phyloP scores from a whole-genome alignment of 257 asterid species.

The Salvia hispanica region DNA sequence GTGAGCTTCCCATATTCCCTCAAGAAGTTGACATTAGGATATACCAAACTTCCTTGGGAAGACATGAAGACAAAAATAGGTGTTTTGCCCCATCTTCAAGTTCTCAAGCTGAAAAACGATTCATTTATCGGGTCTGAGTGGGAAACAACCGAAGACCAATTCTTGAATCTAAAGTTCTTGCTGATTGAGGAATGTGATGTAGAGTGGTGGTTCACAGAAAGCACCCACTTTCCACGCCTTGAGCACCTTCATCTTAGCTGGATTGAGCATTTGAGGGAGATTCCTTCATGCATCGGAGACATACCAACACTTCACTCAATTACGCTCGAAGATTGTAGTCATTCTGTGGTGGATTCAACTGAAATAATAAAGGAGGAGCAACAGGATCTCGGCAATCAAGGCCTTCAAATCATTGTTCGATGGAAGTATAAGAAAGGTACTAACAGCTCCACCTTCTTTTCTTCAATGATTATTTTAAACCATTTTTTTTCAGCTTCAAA shows the following conservation, averaged over 20 bases:
- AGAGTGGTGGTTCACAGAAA: not conserved
- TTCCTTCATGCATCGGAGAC: no score
- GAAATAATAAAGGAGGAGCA: not conserved
- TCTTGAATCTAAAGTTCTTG: not conserved
- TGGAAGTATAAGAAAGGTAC: no score
- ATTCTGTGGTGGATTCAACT: not conserved
- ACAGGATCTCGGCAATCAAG: not conserved
- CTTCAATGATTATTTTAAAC: no score
- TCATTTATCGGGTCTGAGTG: not conserved
- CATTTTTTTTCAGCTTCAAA: no score
- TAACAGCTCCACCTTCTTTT: no score
- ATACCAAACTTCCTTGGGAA: not conserved
- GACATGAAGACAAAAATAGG: not conserved
- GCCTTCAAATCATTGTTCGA: not conserved
- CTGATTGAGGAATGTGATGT: not conserved
- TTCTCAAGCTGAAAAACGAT: not conserved
- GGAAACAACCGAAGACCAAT: not conserved
- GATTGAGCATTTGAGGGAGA: no score
- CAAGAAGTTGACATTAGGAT: not conserved
- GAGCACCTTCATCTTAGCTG: not conserved
- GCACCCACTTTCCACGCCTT: constrained; percentile 9
- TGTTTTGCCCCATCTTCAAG: not conserved
- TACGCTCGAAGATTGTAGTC: not conserved
- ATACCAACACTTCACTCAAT: not conserved
- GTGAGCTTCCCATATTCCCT: not conserved